A percentile compares a stretch with the other conserved stretches of the same genome.
phyloP scores from a whole-genome alignment of 805 yeast species.

The Metschnikowia kofuensis region DNA sequence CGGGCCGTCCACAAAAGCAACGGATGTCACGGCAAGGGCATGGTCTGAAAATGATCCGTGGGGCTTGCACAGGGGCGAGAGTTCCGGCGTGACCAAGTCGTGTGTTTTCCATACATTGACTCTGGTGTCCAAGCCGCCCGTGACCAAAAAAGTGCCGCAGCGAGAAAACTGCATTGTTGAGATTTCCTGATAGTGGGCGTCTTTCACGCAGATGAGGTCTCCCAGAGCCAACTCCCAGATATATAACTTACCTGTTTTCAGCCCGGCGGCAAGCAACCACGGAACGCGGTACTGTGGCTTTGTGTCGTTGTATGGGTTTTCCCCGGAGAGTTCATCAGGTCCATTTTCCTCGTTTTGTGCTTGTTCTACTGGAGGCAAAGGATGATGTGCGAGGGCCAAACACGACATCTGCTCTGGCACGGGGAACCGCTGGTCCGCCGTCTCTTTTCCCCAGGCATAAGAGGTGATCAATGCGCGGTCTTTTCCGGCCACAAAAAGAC shows the following conservation, averaged over 20 bases:
- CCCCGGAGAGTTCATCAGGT: no score
- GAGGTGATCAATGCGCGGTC: slow-evolving; percentile 73
- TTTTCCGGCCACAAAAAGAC: slow-evolving; percentile 62
- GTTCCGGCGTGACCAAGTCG: slow-evolving; percentile 49
- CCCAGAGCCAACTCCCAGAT: slow-evolving; percentile 88
- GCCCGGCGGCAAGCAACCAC: slow-evolving; percentile 71
- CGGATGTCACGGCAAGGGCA: slow-evolving; percentile 49
- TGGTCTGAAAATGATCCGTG: slow-evolving; percentile 59
- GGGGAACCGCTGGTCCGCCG: slow-evolving; percentile 76
- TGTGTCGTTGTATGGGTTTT: not conserved
- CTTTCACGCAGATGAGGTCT: slow-evolving; percentile 62
- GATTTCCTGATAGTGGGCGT: slow-evolving; percentile 81
- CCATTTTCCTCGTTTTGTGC: not conserved
- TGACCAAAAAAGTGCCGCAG: slow-evolving; percentile 62
- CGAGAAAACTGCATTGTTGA: slow-evolving; percentile 54
- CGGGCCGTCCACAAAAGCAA: slow-evolving; percentile 50
- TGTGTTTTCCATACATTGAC: slow-evolving; percentile 67
- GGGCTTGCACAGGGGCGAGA: slow-evolving; percentile 49
- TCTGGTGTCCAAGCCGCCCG: slow-evolving; percentile 83
- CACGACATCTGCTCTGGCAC: slow-evolving; percentile 76
- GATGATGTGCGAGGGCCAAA: slow-evolving; percentile 43
- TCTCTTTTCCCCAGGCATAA: slow-evolving; percentile 67
- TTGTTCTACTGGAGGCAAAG: slow-evolving; percentile 20
- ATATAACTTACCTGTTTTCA: slow-evolving; percentile 71
- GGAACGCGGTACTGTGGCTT: slow-evolving; percentile 48